Base-by-base conservation (phyloP, 2,329 filamentous ascomycete genomes). In the Fusarium zealandicum region DNA sequence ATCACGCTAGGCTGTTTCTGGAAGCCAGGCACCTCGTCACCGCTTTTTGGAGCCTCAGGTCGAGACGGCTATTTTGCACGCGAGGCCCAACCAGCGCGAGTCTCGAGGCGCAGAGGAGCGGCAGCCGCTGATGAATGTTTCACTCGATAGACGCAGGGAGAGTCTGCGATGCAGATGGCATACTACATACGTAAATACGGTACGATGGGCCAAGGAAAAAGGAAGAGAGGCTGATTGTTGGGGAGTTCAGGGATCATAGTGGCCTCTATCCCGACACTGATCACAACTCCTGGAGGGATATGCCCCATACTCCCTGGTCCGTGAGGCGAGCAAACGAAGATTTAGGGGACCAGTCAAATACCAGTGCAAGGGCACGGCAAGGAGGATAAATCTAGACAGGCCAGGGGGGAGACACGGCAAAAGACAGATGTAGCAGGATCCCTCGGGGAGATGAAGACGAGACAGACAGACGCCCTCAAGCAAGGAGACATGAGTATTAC, bases 1-100 rank as follows among this genome's bases (percentile, higher is more conserved):
- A 25, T 13, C 9, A 36, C 37, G 48, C 63, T 65, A 68, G 35
- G 16, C 59, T 46, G 33, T 16, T 58, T 54, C 49, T 41, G 49
- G 54, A 46, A 40, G 38, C 40, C 60, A 45, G 55, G 49, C 40
- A 61, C 51, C 37, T 52, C 63, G 65, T 68, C 65, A 68, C 65
- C 65, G 65, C 65, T 68, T 51, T 68, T 68, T 68, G 65, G 42
- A 62, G 54, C 54, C 43, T 59, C 27, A 42, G 52, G 43, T 55
- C 32, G 20, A 44, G 31, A 31, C 44, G 39, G 39, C 47, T 51
- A 37, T 51, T 44, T 31, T 37, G 27, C n/a, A 25, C 17, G 32
- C 10, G 20, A 57, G 44, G 51, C 55, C 55, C 55, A 57, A 62
- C 51, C 32, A 50, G 40, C 27, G 49, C 27, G 33, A 60, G 43